Percentiles rank a stretch among this genome's conserved stretches.
Evolutionary conservation across 257 asterid species (phyloP).

Genomic region (Phtheirospermum japonicum): DNA sequence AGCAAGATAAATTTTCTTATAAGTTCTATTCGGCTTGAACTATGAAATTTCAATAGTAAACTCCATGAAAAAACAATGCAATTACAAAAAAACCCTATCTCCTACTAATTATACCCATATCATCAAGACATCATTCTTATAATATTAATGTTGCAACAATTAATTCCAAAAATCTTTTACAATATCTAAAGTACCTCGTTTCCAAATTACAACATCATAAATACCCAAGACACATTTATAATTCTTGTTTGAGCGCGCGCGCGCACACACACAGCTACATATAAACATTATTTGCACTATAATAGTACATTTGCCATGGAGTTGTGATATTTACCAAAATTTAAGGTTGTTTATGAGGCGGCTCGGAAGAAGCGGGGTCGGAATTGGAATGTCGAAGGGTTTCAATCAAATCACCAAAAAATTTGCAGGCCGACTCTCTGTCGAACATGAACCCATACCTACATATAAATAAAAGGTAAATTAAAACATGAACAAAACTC

Average conservation of each 20-base stretch:
- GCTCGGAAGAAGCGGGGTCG: constrained; percentile 31
- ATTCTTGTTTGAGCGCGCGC: too few species aligned
- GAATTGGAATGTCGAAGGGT: constrained; percentile 61
- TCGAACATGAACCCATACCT: constrained; percentile 98
- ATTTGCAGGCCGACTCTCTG: constrained; percentile 82
- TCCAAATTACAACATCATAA: too few species aligned
- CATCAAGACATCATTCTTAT: too few species aligned
- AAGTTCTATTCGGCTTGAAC: too few species aligned
- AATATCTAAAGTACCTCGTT: too few species aligned
- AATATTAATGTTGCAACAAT: not conserved
- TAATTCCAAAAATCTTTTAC: not conserved
- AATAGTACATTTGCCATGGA: not conserved
- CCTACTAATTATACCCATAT: too few species aligned
- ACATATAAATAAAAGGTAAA: constrained; percentile 4
- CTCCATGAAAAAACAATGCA: too few species aligned
- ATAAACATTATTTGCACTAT: not conserved
- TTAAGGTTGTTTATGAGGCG: constrained; percentile 19
- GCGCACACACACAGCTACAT: not conserved
- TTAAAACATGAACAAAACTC: not conserved
- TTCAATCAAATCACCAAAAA: constrained; percentile 68
- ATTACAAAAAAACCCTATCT: too few species aligned
- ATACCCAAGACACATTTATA: too few species aligned
- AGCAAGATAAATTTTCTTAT: too few species aligned
- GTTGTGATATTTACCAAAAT: constrained; percentile 5
- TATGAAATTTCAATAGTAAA: too few species aligned